phyloP scores from a whole-genome alignment of 257 asterid genomes.

The Capsicum baccatum region DNA sequence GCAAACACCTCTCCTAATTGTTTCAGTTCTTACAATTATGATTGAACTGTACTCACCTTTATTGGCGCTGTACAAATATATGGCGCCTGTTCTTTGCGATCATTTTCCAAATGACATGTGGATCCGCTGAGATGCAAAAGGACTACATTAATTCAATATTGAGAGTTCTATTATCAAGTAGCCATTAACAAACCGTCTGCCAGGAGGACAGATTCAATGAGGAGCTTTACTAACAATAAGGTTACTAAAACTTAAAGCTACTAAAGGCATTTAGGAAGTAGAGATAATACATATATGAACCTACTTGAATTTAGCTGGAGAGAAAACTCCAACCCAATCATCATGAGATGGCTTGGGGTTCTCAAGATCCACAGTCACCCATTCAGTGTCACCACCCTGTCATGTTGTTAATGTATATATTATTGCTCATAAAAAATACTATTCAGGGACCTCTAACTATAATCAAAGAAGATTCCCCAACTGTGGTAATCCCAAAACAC shows the following conservation, averaged over 20 bases:
- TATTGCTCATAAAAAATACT: neutral
- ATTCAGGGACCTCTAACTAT: neutral
- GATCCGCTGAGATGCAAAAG: constrained; percentile 63
- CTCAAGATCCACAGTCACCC: constrained; percentile 60
- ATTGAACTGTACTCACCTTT: constrained; percentile 56
- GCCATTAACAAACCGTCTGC: neutral
- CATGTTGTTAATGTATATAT: constrained; percentile 38
- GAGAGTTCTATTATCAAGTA: neutral
- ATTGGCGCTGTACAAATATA: constrained; percentile 79
- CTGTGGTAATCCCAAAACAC: neutral
- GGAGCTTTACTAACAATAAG: neutral
- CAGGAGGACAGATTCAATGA: neutral
- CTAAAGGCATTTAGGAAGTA: neutral
- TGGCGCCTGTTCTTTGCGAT: constrained; percentile 61
- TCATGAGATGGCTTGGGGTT: constrained; percentile 63
- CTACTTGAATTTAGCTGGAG: constrained; percentile 93
- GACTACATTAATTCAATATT: constrained; percentile 20
- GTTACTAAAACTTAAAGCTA: constrained; percentile 1
- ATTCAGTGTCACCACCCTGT: constrained; percentile 73
- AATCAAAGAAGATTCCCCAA: neutral
- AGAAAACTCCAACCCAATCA: constrained; percentile 95
- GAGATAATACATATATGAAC: constrained; percentile 6
- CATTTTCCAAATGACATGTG: constrained; percentile 52
- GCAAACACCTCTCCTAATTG: constrained; percentile 7
- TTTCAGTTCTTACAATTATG: neutral